Conservation (phyloP, 352 stramenopile genomes). For the Blastocystis sp. region DNA sequence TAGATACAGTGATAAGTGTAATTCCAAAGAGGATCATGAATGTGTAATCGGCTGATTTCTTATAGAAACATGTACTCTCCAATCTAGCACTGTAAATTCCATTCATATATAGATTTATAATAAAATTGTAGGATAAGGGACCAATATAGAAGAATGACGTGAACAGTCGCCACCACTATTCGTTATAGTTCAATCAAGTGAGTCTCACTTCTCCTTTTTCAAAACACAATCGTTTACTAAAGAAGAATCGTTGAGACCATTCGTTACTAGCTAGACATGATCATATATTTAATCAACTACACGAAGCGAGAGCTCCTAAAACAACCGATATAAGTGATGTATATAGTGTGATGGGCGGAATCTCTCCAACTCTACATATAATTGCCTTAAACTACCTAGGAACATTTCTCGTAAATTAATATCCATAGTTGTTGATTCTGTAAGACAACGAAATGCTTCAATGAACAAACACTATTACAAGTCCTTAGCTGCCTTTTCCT, state of each 20-base stretch:
- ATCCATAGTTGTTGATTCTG: constrained; percentile 7
- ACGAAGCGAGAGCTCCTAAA: constrained; percentile 7
- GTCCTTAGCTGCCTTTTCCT: not conserved
- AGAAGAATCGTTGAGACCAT: constrained; percentile 50
- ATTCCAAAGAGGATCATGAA: constrained; percentile 42
- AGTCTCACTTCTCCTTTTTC: constrained; percentile 24
- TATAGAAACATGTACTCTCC: constrained; percentile 58
- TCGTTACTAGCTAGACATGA: not conserved
- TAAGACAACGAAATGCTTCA: not conserved
- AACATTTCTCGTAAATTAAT: constrained; percentile 50
- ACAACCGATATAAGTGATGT: constrained; percentile 33
- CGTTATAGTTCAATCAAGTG: not conserved
- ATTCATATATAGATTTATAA: constrained; percentile 43
- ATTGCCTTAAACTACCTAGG: no score
- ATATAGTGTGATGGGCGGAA: constrained; percentile 39
- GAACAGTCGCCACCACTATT: constrained; percentile 60
- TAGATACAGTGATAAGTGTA: constrained; percentile 20
- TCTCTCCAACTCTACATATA: constrained; percentile 36
- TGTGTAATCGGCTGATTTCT: constrained; percentile 56
- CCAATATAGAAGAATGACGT: constrained; percentile 61
- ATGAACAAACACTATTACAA: constrained; percentile 16
- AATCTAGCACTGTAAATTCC: constrained; percentile 34
- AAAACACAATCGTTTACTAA: constrained; percentile 56
- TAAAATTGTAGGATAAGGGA: constrained; percentile 53
- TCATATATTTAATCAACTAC: not conserved